Percentiles rank a stretch among this genome's conserved stretches.
Conservation (phyloP, 108 stramenopile genomes). For the Poteriospumella lacustris region DNA sequence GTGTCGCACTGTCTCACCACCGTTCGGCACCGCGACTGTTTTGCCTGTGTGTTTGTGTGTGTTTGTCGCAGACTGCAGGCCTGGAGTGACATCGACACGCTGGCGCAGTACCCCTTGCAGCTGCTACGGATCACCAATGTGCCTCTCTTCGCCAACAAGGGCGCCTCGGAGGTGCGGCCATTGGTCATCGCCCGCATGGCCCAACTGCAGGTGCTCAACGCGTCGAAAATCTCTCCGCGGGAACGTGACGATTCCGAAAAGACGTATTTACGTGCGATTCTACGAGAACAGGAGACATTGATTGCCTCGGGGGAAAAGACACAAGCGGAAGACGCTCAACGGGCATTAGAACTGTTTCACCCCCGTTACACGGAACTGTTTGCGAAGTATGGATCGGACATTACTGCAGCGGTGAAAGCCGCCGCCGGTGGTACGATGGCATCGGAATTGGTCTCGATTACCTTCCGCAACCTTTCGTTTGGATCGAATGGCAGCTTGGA, state of each 20-base stretch:
- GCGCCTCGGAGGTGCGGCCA: slow-evolving; percentile 65
- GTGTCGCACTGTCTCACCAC: too few relatives aligned
- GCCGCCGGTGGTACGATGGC: slow-evolving; percentile 36
- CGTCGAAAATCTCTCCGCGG: slow-evolving; percentile 54
- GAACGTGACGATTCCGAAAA: slow-evolving; percentile 74
- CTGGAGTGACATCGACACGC: slow-evolving; percentile 64
- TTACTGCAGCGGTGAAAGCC: slow-evolving; percentile 39
- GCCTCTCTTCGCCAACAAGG: slow-evolving; percentile 62
- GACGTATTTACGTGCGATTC: slow-evolving; percentile 65
- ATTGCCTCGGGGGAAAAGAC: slow-evolving; percentile 32
- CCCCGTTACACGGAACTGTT: slow-evolving; percentile 56
- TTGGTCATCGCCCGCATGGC: slow-evolving; percentile 68
- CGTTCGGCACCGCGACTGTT: too few relatives aligned
- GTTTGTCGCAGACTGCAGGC: slow-evolving; percentile 42
- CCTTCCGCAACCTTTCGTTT: slow-evolving; percentile 66
- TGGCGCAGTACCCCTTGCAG: slow-evolving; percentile 51
- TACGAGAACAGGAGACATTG: slow-evolving; percentile 55
- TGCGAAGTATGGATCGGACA: slow-evolving; percentile 57
- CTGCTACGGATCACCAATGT: slow-evolving; percentile 62
- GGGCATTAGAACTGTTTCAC: slow-evolving; percentile 32
- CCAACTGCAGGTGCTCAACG: slow-evolving; percentile 62
- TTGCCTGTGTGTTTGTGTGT: too few relatives aligned
- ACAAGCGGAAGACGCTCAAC: neutral
- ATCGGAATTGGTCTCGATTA: slow-evolving; percentile 59
- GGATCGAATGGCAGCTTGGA: slow-evolving; percentile 65